Conservation (phyloP, 2,329 filamentous ascomycete species). For the Nemania serpens region DNA sequence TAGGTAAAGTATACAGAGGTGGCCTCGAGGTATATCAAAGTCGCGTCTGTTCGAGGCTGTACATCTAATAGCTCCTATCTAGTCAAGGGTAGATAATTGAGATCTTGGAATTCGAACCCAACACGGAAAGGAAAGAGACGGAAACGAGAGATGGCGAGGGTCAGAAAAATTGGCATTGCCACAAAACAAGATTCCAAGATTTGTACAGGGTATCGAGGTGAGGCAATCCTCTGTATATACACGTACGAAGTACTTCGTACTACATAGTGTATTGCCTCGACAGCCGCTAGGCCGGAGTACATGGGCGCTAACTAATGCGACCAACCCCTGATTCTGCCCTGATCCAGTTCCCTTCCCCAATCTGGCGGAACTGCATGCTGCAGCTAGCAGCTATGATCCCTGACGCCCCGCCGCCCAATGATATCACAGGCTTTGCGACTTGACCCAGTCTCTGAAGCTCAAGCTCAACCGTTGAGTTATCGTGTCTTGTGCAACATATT, state of each 20-base stretch:
- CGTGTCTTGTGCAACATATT: slow-evolving; percentile 26
- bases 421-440: slow-evolving; percentile 15
- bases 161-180: background rate
- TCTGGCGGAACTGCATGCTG: background rate
- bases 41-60: no score
- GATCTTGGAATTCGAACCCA: background rate
- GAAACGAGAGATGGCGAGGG: background rate
- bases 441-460: background rate
- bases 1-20: background rate
- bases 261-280: no score
- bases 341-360: background rate
- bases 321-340: no score
- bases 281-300: no score
- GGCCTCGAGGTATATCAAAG: background rate
- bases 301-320: no score
- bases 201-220: no score
- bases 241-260: no score
- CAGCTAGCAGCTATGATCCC: background rate
- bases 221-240: no score
- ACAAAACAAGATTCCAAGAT: background rate
- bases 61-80: no score
- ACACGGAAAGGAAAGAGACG: background rate
- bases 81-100: background rate
- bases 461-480: slow-evolving; percentile 39
- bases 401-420: slow-evolving; percentile 31